Percentiles rank a stretch among this genome's conserved stretches.
Conservation (phyloP, 345 rosid species). For the Angophora floribunda region DNA sequence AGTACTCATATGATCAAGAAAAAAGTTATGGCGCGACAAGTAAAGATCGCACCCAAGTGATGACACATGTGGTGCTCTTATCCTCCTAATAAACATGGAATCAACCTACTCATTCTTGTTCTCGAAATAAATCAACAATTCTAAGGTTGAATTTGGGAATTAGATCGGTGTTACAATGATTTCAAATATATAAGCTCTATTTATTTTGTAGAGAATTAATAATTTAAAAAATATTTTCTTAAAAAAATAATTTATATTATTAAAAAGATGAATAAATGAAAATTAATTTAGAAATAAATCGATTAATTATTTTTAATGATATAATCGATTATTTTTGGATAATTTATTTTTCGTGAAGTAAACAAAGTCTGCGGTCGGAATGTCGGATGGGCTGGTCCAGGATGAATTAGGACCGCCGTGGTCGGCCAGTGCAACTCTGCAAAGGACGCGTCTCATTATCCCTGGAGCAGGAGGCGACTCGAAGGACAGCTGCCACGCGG, state of each 20-base stretch:
- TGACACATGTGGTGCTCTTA: not conserved
- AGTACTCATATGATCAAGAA: not conserved
- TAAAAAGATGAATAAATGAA: too few relatives aligned
- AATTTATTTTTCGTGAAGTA: too few relatives aligned
- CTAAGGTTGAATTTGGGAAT: not conserved
- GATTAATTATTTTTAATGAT: too few relatives aligned
- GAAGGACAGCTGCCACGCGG: not conserved
- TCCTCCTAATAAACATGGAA: not conserved
- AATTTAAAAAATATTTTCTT: too few relatives aligned
- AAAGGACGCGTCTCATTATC: not conserved
- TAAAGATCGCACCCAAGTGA: too few relatives aligned
- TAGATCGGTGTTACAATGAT: not conserved
- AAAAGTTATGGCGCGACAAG: too few relatives aligned
- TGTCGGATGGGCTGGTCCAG: not conserved
- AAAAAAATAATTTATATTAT: too few relatives aligned
- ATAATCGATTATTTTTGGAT: too few relatives aligned
- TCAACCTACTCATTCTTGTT: not conserved
- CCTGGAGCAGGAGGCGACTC: not conserved
- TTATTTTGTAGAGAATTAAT: too few relatives aligned
- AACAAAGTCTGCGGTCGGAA: not conserved
- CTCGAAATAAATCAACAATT: not conserved
- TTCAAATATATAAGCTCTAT: rapidly evolving
- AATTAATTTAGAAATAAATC: too few relatives aligned
- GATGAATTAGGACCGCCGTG: not conserved
- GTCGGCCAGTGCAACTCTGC: too few relatives aligned